These are phyloP conservation scores for Aspergillus sp. DNA, from an alignment of 2,329 filamentous ascomycete species.

Conservation along the genomic window DNA sequence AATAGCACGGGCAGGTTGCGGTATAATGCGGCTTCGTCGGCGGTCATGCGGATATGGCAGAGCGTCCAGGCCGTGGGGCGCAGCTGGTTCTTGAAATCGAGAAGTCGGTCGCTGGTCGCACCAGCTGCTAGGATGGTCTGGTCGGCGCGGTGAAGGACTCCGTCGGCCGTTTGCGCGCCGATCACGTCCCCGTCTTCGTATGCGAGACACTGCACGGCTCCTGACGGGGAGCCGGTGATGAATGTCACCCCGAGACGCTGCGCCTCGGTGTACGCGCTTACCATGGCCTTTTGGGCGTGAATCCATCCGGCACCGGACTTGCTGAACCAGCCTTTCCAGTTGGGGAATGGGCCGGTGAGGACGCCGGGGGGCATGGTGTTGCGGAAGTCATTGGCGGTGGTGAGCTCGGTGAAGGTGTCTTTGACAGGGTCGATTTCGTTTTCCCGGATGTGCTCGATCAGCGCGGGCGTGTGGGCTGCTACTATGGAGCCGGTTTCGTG, in stretches of 20 bases:
- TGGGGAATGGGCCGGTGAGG: slow-evolving; percentile 45
- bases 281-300: slow-evolving; percentile 49
- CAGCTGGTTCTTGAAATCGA: slow-evolving; percentile 49
- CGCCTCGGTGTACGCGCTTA: slow-evolving; percentile 47
- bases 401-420: slow-evolving; percentile 33
- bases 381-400: slow-evolving; percentile 45
- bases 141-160: slow-evolving; percentile 36
- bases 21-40: slow-evolving; percentile 42
- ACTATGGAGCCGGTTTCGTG: slow-evolving; percentile 47
- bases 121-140: slow-evolving; percentile 46
- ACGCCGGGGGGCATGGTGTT: slow-evolving; percentile 48
- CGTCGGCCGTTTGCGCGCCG: slow-evolving; percentile 44
- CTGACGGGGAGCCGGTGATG: slow-evolving; percentile 40
- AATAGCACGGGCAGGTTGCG: slow-evolving; percentile 46
- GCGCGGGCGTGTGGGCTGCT: slow-evolving; percentile 42
- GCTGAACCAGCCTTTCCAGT: slow-evolving; percentile 46
- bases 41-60: slow-evolving; percentile 45
- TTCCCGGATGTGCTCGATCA: slow-evolving; percentile 36
- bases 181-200: slow-evolving; percentile 35
- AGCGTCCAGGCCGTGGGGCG: slow-evolving; percentile 49
- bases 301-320: slow-evolving; percentile 51
- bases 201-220: slow-evolving; percentile 39
- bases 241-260: slow-evolving; percentile 47
- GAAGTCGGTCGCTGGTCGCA: slow-evolving; percentile 40
- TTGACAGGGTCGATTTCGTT: slow-evolving; percentile 30